These are phyloP conservation scores for Daldinia sp. DNA, from an alignment of 2,329 filamentous ascomycete species.

Conservation along the genomic window DNA sequence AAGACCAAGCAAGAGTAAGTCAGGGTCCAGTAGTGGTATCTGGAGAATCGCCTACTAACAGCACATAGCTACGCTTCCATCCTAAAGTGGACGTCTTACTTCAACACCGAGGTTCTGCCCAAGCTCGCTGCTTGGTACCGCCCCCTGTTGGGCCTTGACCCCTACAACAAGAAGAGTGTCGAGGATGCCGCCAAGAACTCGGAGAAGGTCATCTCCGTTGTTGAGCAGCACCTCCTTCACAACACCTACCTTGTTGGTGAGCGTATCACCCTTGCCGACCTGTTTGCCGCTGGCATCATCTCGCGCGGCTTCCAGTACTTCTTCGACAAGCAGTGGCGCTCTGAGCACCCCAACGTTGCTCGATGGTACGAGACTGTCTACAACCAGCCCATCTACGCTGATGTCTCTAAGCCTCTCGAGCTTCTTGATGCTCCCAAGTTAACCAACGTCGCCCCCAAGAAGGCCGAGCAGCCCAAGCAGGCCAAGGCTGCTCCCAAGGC, in stretches of 20 bases:
- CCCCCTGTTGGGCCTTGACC: conserved; percentile 82
- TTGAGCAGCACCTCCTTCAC: conserved; percentile 88
- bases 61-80: conserved; percentile 84
- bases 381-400: conserved; percentile 92
- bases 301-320: conserved; percentile 92
- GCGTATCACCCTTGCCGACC: conserved; percentile 95
- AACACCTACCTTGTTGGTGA: conserved; percentile 99
- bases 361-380: conserved; percentile 96
- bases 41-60: conserved; percentile 43
- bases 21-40: neutral
- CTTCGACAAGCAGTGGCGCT: conserved; percentile 91
- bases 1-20: conserved; percentile 99
- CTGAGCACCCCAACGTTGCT: conserved; percentile 83
- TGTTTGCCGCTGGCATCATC: conserved; percentile 84
- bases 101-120: conserved; percentile 87
- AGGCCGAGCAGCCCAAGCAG: conserved; percentile 70
- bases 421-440: conserved; percentile 86
- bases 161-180: conserved; percentile 98
- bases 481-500: conserved; percentile 59
- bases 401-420: conserved; percentile 78
- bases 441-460: conserved; percentile 78
- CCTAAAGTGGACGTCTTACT: conserved; percentile 97
- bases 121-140: conserved; percentile 83
- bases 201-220: conserved; percentile 74
- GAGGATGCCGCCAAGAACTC: conserved; percentile 81